Conservation (phyloP, 345 rosid genomes). For the Eutrema heterophyllum region DNA sequence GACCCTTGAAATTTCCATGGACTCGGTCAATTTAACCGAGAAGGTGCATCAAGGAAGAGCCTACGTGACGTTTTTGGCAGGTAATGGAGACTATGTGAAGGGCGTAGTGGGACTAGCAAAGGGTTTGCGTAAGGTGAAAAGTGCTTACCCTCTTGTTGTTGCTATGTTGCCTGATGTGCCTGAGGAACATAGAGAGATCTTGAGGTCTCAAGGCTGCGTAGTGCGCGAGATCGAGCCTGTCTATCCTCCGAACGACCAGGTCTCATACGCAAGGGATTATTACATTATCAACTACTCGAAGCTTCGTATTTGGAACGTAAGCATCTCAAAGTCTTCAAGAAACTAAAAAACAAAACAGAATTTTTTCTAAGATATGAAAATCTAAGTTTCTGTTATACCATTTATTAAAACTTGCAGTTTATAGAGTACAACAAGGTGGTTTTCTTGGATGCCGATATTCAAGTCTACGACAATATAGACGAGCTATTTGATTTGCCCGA, state of each 20-base stretch:
- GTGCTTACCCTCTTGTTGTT: conserved; percentile 60
- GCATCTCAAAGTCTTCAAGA: not conserved
- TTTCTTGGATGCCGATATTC: conserved; percentile 69
- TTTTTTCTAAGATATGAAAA: not conserved
- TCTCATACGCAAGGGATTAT: not conserved
- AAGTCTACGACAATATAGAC: conserved; percentile 67
- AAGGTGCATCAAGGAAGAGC: not conserved
- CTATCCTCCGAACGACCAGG: not conserved
- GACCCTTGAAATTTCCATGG: not conserved
- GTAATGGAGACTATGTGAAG: conserved; percentile 62
- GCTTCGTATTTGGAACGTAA: conserved; percentile 4
- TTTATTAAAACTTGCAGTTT: conserved; percentile 32
- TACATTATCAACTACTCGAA: conserved; percentile 15
- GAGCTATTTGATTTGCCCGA: conserved; percentile 53
- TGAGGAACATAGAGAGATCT: conserved; percentile 55
- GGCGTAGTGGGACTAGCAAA: conserved; percentile 75
- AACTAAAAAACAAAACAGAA: not conserved
- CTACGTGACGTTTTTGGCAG: conserved; percentile 43
- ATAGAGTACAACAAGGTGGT: conserved; percentile 61
- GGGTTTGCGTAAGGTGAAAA: conserved; percentile 57
- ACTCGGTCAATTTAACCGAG: not conserved
- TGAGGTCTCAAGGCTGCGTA: conserved; percentile 56
- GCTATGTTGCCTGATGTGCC: conserved; percentile 77
- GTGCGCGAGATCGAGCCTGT: conserved; percentile 44
- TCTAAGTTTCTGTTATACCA: not conserved